phyloP scores from a whole-genome alignment of 2,329 filamentous ascomycete species.

The Cordyceps tenuipes region DNA sequence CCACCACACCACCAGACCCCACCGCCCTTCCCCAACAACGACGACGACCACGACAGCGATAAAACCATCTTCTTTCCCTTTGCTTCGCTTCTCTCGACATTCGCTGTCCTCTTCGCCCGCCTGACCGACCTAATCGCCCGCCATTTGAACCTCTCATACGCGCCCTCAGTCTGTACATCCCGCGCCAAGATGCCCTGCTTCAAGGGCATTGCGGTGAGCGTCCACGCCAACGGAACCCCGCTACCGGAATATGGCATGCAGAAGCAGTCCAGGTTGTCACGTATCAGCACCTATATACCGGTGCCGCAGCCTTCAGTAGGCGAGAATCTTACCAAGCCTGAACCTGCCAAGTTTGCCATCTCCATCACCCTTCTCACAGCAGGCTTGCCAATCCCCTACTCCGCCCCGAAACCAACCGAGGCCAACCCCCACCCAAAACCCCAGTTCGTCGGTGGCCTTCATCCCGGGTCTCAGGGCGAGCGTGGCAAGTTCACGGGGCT shows the following conservation, averaged over 20 bases:
- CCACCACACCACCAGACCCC: neutral
- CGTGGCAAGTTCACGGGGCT: slow-evolving; percentile 40
- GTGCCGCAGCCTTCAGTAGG: slow-evolving; percentile 76
- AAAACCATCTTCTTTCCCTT: neutral
- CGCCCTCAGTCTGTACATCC: neutral
- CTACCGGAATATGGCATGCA: slow-evolving; percentile 91
- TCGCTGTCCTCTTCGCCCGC: neutral
- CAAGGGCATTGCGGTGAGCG: slow-evolving; percentile 96
- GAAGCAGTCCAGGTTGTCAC: slow-evolving; percentile 80
- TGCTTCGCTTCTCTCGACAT: slow-evolving; percentile 3
- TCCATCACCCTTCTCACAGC: slow-evolving; percentile 93
- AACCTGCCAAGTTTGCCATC: slow-evolving; percentile 94
- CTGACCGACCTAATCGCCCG: neutral
- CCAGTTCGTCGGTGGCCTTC: slow-evolving; percentile 66
- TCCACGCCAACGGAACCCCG: slow-evolving; percentile 73
- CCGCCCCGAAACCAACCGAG: slow-evolving; percentile 69
- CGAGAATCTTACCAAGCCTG: slow-evolving; percentile 60
- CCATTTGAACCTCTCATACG: neutral
- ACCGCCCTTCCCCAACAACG: slow-evolving; percentile 13
- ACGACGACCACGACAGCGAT: neutral
- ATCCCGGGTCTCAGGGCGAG: slow-evolving; percentile 42
- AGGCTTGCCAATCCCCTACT: slow-evolving; percentile 84
- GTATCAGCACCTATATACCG: slow-evolving; percentile 95
- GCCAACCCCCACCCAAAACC: slow-evolving; percentile 74
- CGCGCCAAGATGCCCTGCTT: slow-evolving; percentile 75